Conservation (phyloP, 23 red algal genomes). For the Gracilaria gracilis region DNA sequence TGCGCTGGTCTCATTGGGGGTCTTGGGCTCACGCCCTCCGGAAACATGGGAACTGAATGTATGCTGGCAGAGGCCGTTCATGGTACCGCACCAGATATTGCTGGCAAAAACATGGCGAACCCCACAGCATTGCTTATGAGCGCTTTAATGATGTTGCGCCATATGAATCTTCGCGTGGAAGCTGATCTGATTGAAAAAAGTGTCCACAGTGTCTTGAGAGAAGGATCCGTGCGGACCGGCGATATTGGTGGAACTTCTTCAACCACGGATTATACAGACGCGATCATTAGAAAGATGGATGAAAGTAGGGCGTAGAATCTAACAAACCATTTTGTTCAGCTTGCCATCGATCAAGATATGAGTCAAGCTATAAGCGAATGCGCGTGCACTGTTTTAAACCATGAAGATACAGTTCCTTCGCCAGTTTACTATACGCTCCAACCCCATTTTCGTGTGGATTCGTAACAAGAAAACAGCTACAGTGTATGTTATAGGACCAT, state of each 20-base stretch:
- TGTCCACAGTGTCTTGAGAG: slow-evolving; percentile 75
- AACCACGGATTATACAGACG: slow-evolving; percentile 88
- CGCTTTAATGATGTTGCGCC: slow-evolving; percentile 94
- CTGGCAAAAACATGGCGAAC: slow-evolving; percentile 88
- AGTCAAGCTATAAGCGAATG: too few relatives aligned
- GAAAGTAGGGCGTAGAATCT: slow-evolving; percentile 8
- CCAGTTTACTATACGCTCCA: not conserved
- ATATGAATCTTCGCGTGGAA: slow-evolving; percentile 83
- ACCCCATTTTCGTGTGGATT: not conserved
- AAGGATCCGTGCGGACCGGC: slow-evolving; percentile 76
- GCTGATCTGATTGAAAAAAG: slow-evolving; percentile 87
- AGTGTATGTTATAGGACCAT: not conserved
- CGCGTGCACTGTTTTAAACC: not conserved
- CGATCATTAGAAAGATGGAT: slow-evolving; percentile 92
- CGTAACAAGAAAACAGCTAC: not conserved
- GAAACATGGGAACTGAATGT: slow-evolving; percentile 88
- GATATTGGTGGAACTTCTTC: slow-evolving; percentile 91
- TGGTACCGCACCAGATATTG: slow-evolving; percentile 96
- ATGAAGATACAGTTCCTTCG: not conserved
- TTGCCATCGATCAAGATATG: not conserved
- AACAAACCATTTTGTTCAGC: not conserved
- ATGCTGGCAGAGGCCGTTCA: slow-evolving; percentile 96
- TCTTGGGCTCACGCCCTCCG: slow-evolving; percentile 86
- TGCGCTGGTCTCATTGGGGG: slow-evolving; percentile 96
- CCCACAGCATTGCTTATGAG: slow-evolving; percentile 94